Evolutionary conservation across 2,329 filamentous ascomycete species (phyloP), one percentile per base, ranked within the genome.

Genomic region (Ceratocystis lukuohia): DNA sequence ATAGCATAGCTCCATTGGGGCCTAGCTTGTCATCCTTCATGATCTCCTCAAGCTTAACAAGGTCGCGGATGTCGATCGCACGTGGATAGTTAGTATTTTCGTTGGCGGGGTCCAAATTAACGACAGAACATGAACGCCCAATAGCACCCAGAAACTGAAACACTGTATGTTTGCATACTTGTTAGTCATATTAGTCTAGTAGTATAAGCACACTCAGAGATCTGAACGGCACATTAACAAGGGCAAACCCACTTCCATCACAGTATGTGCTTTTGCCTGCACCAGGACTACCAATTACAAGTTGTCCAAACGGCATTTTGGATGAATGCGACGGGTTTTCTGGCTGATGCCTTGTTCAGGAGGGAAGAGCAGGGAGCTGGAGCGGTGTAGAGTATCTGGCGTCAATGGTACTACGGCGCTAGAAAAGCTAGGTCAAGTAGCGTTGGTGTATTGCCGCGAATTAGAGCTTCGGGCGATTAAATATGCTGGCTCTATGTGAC

Each of bases 101-200:
- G 79, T 99, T 99, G 65, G 94, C 94, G 30, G 94, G 94, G 77
- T 99, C 94, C 70, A 99, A 87, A 74, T 99, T 99, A 68, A 96
- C 90, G 46, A 97, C 86, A 17, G 91, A 95, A 79, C 91, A 96
- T 76, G 95, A 92, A 66, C 94, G 88, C 68, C 92, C 91, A 74
- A 99, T 96, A 69, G 94, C 93, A 70, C 88, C 88, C 82, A 97
- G 88, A 78, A 99, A 99, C 78, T 99, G 94, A 74, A 96, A 90
- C 89, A 99, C 85, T 87, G 68, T 8, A 33, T 45, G 12, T 6
- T 45, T 5, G 45, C 44, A 30, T 45, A 20, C 5, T 12, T 5
- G 45, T 65, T 45, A 50, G 30, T 20, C 8, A 28, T 61, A 25
- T 48, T 41, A 44, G 12, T 8, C 10, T n/a, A 28, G 10, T 15